Evolutionary conservation across 257 asterid species (phyloP).

Genomic region (Haberlea rhodopensis): DNA sequence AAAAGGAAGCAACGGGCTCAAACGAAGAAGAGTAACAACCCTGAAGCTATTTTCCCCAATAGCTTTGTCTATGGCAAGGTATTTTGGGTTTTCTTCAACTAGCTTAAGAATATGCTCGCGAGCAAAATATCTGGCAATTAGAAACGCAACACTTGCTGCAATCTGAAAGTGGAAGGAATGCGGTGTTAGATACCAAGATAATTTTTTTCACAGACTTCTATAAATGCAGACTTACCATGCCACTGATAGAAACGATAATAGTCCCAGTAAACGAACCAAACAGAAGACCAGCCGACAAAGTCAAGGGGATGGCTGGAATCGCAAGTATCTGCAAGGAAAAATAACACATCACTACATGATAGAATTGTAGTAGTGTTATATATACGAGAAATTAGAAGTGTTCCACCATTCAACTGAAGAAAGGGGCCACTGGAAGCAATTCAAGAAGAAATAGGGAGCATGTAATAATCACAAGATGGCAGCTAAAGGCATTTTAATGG

Average conservation of each 20-base stretch:
- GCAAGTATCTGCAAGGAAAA: conserved; percentile 70
- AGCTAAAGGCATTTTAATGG: not conserved
- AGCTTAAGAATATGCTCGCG: conserved; percentile 97
- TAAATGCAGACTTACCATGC: conserved; percentile 58
- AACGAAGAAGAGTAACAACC: conserved; percentile 94
- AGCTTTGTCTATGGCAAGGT: conserved; percentile 95
- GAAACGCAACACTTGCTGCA: conserved; percentile 90
- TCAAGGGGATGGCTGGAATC: conserved; percentile 92
- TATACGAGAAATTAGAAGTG: conserved; percentile 7
- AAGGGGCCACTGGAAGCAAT: not conserved
- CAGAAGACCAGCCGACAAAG: conserved; percentile 96
- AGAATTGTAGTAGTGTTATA: not conserved
- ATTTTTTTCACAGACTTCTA: conserved; percentile 6
- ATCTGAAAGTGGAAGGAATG: conserved; percentile 46
- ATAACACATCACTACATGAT: conserved; percentile 23
- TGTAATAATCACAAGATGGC: conserved; percentile 3
- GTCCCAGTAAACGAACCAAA: conserved; percentile 88
- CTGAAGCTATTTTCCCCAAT: conserved; percentile 92
- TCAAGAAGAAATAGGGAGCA: conserved; percentile 10
- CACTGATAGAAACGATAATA: conserved; percentile 83
- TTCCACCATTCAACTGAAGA: conserved; percentile 4
- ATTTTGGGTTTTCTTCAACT: conserved; percentile 91
- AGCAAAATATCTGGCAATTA: conserved; percentile 96
- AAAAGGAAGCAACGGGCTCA: conserved; percentile 98
- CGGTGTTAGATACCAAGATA: conserved; percentile 22